A percentile compares a stretch with the other conserved stretches of the same genome.
phyloP scores from a whole-genome alignment of 2,329 filamentous ascomycete species.

The Phaeosphaeriaceae sp. region DNA sequence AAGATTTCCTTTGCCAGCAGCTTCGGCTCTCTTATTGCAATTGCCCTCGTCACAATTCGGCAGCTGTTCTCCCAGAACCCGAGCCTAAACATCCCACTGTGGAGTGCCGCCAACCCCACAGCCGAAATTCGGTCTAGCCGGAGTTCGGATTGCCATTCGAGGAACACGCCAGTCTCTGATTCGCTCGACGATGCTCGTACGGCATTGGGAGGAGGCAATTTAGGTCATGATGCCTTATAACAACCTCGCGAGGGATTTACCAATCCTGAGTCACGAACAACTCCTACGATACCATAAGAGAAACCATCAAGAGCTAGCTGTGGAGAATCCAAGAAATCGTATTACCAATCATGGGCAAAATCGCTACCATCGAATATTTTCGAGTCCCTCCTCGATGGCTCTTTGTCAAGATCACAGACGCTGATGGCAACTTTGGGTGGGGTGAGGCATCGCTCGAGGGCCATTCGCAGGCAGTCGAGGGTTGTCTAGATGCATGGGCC shows the following conservation, averaged over 20 bases:
- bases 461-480: conserved; percentile 76
- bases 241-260: background rate
- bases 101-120: conserved; percentile 34
- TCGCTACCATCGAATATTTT: conserved; percentile 74
- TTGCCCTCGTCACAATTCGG: conserved; percentile 27
- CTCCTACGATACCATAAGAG: background rate
- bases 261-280: background rate
- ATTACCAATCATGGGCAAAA: conserved; percentile 63
- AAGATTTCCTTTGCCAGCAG: conserved; percentile 6
- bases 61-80: conserved; percentile 29
- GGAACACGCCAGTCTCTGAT: background rate
- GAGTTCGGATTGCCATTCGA: background rate
- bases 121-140: conserved; percentile 12
- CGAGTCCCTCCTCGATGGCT: conserved; percentile 77
- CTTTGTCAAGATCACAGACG: conserved; percentile 78
- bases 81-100: conserved; percentile 32
- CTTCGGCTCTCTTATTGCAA: conserved; percentile 14
- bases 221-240: background rate
- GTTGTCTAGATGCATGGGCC: conserved; percentile 72
- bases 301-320: background rate
- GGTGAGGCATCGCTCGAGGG: conserved; percentile 78
- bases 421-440: conserved; percentile 71
- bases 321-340: background rate
- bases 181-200: background rate
- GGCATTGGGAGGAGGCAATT: background rate